These are phyloP conservation scores for Haplosporangium sp. DNA, from an alignment of 371 early-diverging fungal genomes.

Conservation along the genomic window DNA sequence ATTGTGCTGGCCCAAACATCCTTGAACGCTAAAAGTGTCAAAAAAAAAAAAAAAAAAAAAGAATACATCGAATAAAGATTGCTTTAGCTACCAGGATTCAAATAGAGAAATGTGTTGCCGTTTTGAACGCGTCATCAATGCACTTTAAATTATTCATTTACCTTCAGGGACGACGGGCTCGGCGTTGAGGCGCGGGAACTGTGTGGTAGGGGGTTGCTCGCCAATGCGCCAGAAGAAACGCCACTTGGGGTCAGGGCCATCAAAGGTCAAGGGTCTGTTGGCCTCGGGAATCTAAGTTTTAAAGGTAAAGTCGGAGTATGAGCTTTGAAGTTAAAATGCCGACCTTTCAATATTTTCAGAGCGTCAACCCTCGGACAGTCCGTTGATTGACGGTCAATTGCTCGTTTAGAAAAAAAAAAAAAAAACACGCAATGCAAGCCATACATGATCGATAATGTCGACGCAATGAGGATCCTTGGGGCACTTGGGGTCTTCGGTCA, in stretches of 20 bases:
- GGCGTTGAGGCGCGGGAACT: conserved; percentile 71
- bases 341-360: background rate
- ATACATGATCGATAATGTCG: conserved; percentile 60
- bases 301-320: background rate
- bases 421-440: background rate
- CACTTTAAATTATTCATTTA: conserved; percentile 15
- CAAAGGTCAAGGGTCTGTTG: conserved; percentile 54
- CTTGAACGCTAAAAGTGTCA: conserved; percentile 50
- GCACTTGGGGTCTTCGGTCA: conserved; percentile 74
- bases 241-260: conserved; percentile 79
- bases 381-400: background rate
- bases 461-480: conserved; percentile 68
- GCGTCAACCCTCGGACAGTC: background rate
- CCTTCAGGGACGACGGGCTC: conserved; percentile 70
- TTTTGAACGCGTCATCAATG: no score
- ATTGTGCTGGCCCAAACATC: conserved; percentile 63
- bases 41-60: background rate
- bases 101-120: no score
- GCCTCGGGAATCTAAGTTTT: conserved; percentile 52
- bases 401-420: background rate
- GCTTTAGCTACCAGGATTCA: no score
- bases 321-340: background rate
- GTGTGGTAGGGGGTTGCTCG: conserved; percentile 61
- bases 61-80: background rate
- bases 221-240: conserved; percentile 71